These are phyloP conservation scores for Tulasnella sp. DNA, from an alignment of 768 basidiomycete genomes.

Conservation along the genomic window DNA sequence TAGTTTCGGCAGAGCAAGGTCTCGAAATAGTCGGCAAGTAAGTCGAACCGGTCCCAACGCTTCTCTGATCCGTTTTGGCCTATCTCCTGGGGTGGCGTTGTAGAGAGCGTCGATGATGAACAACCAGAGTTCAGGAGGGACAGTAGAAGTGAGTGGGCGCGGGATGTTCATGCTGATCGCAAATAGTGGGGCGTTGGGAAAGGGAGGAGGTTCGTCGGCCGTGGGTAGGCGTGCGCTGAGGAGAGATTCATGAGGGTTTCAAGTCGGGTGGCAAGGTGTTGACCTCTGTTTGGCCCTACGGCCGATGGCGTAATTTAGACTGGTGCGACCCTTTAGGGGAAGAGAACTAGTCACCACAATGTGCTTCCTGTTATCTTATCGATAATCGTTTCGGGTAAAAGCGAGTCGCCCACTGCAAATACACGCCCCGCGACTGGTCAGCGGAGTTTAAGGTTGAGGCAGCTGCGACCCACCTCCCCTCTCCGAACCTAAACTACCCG, in stretches of 20 bases:
- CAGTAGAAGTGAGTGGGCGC: background rate
- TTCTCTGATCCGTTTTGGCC: background rate
- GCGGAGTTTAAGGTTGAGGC: constrained; percentile 15
- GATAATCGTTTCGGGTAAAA: constrained; percentile 12
- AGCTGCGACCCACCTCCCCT: background rate
- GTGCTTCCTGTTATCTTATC: constrained; percentile 6
- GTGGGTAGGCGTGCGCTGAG: background rate
- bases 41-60: background rate
- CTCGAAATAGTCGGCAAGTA: background rate
- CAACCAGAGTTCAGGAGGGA: constrained; percentile 2
- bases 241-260: background rate
- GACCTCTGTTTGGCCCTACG: background rate
- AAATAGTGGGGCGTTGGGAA: background rate
- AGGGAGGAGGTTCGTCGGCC: constrained; percentile 1
- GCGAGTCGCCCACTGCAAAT: constrained; percentile 12
- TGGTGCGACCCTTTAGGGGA: constrained; percentile 2
- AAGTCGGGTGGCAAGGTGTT: background rate
- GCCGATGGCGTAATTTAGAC: constrained; percentile 6
- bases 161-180: background rate
- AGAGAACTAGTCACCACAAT: constrained; percentile 2
- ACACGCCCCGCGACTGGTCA: background rate
- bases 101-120: background rate
- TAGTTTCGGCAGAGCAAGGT: background rate
- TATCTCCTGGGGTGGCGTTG: background rate
- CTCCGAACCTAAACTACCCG: constrained; percentile 8